These are phyloP conservation scores for Endogone sp. DNA, from an alignment of 192 early-diverging fungal genomes.

Conservation along the genomic window DNA sequence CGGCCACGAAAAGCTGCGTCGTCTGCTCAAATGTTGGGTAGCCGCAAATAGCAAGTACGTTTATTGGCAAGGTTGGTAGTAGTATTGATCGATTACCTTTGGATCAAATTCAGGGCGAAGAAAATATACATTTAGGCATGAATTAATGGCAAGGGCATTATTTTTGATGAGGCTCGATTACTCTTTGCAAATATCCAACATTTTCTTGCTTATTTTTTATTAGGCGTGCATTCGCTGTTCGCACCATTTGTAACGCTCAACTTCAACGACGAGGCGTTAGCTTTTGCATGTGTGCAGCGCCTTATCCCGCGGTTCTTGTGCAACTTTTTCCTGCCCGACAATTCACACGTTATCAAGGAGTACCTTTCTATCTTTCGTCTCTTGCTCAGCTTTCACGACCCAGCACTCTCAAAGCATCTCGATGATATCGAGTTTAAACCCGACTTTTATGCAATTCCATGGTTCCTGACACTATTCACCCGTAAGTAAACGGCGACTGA, in stretches of 20 bases:
- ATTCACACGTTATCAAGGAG: slow-evolving; percentile 64
- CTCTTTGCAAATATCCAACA: too few relatives aligned
- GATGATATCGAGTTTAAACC: slow-evolving; percentile 58
- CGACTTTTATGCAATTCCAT: slow-evolving; percentile 75
- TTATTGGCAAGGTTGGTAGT: slow-evolving; percentile 75
- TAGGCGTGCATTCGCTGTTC: slow-evolving; percentile 69
- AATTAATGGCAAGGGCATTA: too few relatives aligned
- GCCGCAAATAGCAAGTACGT: slow-evolving; percentile 56
- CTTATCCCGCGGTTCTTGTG: slow-evolving; percentile 65
- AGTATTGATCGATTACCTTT: background rate
- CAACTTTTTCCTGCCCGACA: slow-evolving; percentile 73
- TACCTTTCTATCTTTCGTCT: slow-evolving; percentile 64
- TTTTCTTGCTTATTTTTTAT: background rate
- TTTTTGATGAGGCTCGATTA: too few relatives aligned
- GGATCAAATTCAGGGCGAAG: too few relatives aligned
- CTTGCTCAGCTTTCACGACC: slow-evolving; percentile 68
- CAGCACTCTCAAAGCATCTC: slow-evolving; percentile 63
- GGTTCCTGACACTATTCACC: slow-evolving; percentile 81
- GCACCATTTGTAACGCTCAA: slow-evolving; percentile 74
- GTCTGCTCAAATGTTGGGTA: slow-evolving; percentile 59
- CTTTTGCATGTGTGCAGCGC: slow-evolving; percentile 59
- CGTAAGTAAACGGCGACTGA: slow-evolving; percentile 42
- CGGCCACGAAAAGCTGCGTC: slow-evolving; percentile 57
- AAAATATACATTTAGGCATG: background rate
- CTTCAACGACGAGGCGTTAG: slow-evolving; percentile 71